Base-by-base conservation (phyloP, 2,329 filamentous ascomycete genomes). In the Lachnellula suecica region DNA sequence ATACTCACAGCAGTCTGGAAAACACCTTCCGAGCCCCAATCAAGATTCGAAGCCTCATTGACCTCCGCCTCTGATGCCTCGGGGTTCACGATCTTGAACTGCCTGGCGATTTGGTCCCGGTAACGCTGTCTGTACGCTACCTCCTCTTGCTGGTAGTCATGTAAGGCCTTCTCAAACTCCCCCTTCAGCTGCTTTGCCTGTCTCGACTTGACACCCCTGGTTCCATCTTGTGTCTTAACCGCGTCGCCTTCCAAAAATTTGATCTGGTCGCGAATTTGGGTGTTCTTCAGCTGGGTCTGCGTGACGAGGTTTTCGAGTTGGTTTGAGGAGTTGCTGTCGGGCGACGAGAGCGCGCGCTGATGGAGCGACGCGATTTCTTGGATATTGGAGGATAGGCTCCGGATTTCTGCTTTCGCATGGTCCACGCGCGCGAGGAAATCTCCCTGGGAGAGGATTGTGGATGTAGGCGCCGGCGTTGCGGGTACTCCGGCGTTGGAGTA, bases 41-140 rank as follows among this genome's bases (percentile, higher is more conserved):
- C 85, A 49, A 83, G 76, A 61, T 89, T 78, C 22, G 83, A 75
- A 3, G 88, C 88, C 68, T 89, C 75, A 44, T 79, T 74, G 2
- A 92, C 84, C 70, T 93, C 87, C 1, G 79, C 74, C 54, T 91
- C 87, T 44, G 80, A 81, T n/a, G 89, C 89, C 41, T 91, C 85
- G 47, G 89, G 89, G 68, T 91, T 90, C 60, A 91, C 88, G 66
- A 93, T 91, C 51, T 83, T 79, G 71, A 89, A 92, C 71, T 94
- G 89, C 64, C 89, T 81, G 53, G 83, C 83, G 66, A 93, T 90
- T 70, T 91, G 87, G 58, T 91, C 87, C 55, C 85, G 81, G 70
- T 91, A 91, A 59, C 84, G 77, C 66, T 82, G 78, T 66, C 82
- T 79, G 74, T 90, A 92, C 42, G 80, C 78, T 53, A 80, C 75